Evolutionary conservation across 2,329 filamentous ascomycete species (phyloP), one percentile per base, ranked within the genome.

Genomic region (Xylariomycetidae sp.): DNA sequence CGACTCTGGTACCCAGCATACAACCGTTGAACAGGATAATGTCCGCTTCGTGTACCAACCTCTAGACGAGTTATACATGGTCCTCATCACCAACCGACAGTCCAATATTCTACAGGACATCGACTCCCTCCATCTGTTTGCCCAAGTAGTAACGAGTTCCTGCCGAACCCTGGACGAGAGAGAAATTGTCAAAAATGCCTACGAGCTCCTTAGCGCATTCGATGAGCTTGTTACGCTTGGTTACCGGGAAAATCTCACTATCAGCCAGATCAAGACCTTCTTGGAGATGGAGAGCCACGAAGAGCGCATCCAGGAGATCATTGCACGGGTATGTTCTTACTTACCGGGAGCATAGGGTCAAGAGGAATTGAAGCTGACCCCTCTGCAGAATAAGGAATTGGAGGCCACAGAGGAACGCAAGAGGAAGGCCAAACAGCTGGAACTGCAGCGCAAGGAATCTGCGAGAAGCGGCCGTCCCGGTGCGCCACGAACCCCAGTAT

Each of bases 71-170:
- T 82, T 98, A 46, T 98, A 98, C 77, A 97, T 98, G 80, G 90
- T 98, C 48, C 80, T 98, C 56, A 97, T 98, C 66, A 98, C 94
- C 63, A 98, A 98, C 73, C 85, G 88, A 54, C 92, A 97, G 72
- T 97, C 90, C 63, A 98, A 98, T 67, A 98, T 98, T 50, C 77
- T 98, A 32, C 92, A 98, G 68, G 92, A 98, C 64, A 98, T 98
- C 63, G 92, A 97, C 67, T 95, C 92, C 39, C 77, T 98, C 40
- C 94, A 98, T 63, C 77, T 98, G 14, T 98, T 98, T 60, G 90
- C 90, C 39, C 92, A 98, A 69, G 90, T 98, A 12, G 92, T 96
- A 35, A 88, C 86, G 39, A 95, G 86, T 64, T 90, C 94, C 56
- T 98, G 92, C 79, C 94, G 90, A 69, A 94, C 79, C 50, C 64